phyloP scores from a whole-genome alignment of 371 early-diverging fungal species.

The Thermomucor indicae-seudaticae region DNA sequence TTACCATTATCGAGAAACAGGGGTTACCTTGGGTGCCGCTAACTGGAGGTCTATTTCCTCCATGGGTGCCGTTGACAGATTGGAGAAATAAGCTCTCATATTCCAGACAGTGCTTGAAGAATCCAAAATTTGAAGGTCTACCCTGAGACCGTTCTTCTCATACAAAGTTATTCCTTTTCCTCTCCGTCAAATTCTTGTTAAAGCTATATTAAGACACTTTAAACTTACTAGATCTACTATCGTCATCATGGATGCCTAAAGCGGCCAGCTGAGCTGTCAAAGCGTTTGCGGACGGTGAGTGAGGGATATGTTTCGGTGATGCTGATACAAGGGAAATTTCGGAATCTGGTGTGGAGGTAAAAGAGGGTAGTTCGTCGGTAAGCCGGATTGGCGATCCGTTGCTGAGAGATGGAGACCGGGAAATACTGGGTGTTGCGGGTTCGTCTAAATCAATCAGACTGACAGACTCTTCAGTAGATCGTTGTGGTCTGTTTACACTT shows the following conservation, averaged over 20 bases:
- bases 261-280: too few species aligned
- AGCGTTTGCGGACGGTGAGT: too few species aligned
- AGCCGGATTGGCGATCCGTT: neutral
- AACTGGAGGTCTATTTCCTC: slow-evolving; percentile 42
- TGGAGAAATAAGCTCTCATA: slow-evolving; percentile 45
- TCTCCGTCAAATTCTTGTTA: too few species aligned
- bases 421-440: slow-evolving; percentile 2
- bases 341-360: too few species aligned
- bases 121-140: slow-evolving; percentile 34
- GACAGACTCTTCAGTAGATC: slow-evolving; percentile 23
- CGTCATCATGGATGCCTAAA: neutral
- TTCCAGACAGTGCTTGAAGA: slow-evolving; percentile 1
- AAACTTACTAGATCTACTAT: neutral
- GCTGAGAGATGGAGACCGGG: slow-evolving; percentile 5
- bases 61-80: slow-evolving; percentile 47
- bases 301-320: too few species aligned
- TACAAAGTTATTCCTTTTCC: slow-evolving; percentile 47
- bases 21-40: slow-evolving; percentile 53
- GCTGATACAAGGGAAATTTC: too few species aligned
- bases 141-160: slow-evolving; percentile 61
- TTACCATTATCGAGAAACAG: too few species aligned
- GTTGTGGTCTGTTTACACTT: slow-evolving; percentile 5
- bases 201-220: neutral
- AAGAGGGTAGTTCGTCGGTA: neutral
- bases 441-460: slow-evolving; percentile 68